phyloP scores from a whole-genome alignment of 257 asterid species.

The Voacanga thouarsii region DNA sequence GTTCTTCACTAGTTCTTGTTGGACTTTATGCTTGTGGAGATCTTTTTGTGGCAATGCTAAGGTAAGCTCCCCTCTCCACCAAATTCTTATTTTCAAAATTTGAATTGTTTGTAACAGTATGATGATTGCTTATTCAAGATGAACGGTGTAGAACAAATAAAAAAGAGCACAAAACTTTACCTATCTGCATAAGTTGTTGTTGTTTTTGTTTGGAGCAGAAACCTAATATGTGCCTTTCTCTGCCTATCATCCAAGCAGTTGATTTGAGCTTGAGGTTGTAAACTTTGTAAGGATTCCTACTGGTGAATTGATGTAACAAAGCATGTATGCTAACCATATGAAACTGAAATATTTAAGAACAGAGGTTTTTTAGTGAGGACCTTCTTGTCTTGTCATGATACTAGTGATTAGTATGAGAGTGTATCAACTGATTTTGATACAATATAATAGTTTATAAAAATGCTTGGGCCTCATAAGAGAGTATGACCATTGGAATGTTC shows the following conservation, averaged over 20 bases:
- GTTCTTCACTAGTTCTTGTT: conserved; percentile 63
- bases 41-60: conserved; percentile 90
- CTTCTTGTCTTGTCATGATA: neutral
- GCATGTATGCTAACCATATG: neutral
- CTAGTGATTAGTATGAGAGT: neutral
- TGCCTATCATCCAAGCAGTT: neutral
- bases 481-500: neutral
- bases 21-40: conserved; percentile 99
- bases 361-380: neutral
- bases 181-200: neutral
- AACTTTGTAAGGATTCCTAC: neutral
- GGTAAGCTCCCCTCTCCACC: conserved; percentile 41
- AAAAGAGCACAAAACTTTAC: neutral
- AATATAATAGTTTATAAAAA: neutral
- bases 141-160: neutral
- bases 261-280: neutral
- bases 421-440: neutral
- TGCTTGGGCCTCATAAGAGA: neutral
- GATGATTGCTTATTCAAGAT: neutral
- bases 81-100: conserved; percentile 10
- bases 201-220: neutral
- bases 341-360: neutral
- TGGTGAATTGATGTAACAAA: neutral
- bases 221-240: neutral
- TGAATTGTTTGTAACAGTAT: neutral